Base-by-base conservation (phyloP, 2,329 filamentous ascomycete species). In the Myriosclerotinia scirpicola region DNA sequence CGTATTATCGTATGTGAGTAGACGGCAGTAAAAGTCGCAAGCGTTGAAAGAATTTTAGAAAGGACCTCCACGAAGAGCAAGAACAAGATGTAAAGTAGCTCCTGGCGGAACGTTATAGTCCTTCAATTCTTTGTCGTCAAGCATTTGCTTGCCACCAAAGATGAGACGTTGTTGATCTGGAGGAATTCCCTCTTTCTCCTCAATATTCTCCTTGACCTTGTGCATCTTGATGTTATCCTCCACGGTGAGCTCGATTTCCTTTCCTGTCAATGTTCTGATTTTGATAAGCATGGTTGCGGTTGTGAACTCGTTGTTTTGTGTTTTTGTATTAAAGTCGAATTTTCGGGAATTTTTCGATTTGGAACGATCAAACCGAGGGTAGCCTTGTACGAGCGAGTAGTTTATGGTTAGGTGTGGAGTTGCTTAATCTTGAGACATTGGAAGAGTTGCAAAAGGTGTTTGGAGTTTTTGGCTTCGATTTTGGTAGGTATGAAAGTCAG, bases 111-210 rank as follows among this genome's bases (percentile, higher is more conserved):
- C 91, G 71, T 86, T 87, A 79, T 98, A 98, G 75, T 98, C 94
- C 65, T 85, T 82, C 7, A 94, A 93, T 9, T 92, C 94, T 81
- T 97, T 97, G 75, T 97, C 93, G 77, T 99, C 83, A 69, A 81
- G 97, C 95, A 99, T 97, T 79, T 99, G 95, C 83, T 99, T 99
- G 75, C 95, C 95, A 65, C 93, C 92, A 77, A 90, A 97, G 76
- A 99, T 99, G 72, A 99, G 83, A 68, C 95, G 90, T 81, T 99
- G 95, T 81, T 99, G 95, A 26, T 94, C 93, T 0, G 95, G 95
- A 50, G 95, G 94, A 74, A 99, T 98, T 67, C 95, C 95, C 78
- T 98, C 95, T 81, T 98, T 98, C 83, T 98, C 95, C 80, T 99
- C 95, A 66, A 99, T 94, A 75, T 93, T 93, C 81, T 98, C 95